These are phyloP conservation scores for Irpex rosettiformis DNA, from an alignment of 1,284 basidiomycete genomes.

Conservation along the genomic window DNA sequence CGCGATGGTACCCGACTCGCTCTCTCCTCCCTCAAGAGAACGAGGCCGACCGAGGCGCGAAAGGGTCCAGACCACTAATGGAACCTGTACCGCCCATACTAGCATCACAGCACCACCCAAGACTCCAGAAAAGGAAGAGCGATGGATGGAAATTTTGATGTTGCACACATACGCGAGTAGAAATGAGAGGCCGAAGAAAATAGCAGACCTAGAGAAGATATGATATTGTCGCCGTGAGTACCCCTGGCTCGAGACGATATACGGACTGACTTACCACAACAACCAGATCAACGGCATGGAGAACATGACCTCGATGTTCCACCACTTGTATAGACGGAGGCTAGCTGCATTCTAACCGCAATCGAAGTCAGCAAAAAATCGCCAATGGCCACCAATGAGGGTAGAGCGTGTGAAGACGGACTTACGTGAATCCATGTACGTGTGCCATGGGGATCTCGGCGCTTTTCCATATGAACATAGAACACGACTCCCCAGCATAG, in stretches of 20 bases:
- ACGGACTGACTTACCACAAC: neutral
- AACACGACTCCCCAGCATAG: conserved; percentile 5
- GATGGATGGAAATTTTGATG: neutral
- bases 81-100: conserved; percentile 1
- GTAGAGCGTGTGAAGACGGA: neutral
- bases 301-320: neutral
- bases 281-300: conserved; percentile 1
- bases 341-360: neutral
- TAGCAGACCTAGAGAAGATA: neutral
- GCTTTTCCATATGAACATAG: neutral
- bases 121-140: neutral
- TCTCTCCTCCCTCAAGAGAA: neutral
- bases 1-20: no score
- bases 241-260: neutral
- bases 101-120: neutral
- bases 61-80: conserved; percentile 7
- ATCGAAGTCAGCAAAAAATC: neutral
- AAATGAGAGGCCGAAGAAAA: conserved; percentile 5
- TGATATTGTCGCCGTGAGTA: neutral
- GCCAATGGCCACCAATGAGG: neutral
- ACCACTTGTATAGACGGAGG: neutral
- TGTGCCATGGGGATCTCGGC: neutral
- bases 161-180: conserved; percentile 1
- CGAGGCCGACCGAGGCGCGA: neutral
- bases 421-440: conserved; percentile 2